Percentiles rank a stretch among this genome's conserved stretches.
These are phyloP conservation scores for Aspergillus latus DNA, from an alignment of 2,329 filamentous ascomycete species.

Conservation along the genomic window DNA sequence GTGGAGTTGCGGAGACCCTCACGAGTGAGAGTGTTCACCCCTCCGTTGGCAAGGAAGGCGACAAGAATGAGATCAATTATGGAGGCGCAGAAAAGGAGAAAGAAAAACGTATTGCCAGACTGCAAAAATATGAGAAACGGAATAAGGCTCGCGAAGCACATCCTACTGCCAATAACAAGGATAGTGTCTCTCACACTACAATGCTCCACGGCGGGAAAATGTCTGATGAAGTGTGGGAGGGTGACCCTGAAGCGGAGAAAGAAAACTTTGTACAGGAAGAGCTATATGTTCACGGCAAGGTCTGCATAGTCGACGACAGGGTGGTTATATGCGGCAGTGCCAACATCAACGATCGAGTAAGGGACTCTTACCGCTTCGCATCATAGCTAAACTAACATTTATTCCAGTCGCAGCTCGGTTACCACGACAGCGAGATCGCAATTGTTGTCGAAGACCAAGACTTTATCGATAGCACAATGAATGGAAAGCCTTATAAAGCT, in stretches of 20 bases:
- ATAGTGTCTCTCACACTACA: conserved; percentile 72
- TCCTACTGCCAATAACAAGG: conserved; percentile 38
- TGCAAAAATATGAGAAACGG: conserved; percentile 24
- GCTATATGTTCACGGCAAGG: conserved; percentile 90
- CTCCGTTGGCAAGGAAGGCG: conserved; percentile 46
- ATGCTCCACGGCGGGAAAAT: conserved; percentile 69
- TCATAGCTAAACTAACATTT: conserved; percentile 6
- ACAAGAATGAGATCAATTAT: conserved; percentile 41
- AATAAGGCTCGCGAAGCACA: conserved; percentile 21
- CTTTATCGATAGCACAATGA: conserved; percentile 69
- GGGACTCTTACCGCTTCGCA: conserved; percentile 8
- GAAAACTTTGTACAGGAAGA: conserved; percentile 93
- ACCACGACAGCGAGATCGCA: conserved; percentile 86
- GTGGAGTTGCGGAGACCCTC: conserved; percentile 83
- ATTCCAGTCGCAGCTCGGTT: conserved; percentile 68
- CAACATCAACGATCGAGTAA: conserved; percentile 64
- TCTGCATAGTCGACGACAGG: conserved; percentile 77
- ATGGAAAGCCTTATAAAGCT: conserved; percentile 68
- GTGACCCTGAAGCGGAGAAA: conserved; percentile 71
- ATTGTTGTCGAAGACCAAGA: conserved; percentile 80
- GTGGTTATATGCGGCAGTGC: conserved; percentile 78
- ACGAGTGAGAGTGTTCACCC: conserved; percentile 71
- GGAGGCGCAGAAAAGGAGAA: conserved; percentile 40
- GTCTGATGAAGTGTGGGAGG: conserved; percentile 74
- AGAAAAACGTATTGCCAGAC: conserved; percentile 45